Evolutionary conservation across 2,329 filamentous ascomycete species (phyloP), one percentile per base, ranked within the genome.

Genomic region (Parafenestella ontariensis): DNA sequence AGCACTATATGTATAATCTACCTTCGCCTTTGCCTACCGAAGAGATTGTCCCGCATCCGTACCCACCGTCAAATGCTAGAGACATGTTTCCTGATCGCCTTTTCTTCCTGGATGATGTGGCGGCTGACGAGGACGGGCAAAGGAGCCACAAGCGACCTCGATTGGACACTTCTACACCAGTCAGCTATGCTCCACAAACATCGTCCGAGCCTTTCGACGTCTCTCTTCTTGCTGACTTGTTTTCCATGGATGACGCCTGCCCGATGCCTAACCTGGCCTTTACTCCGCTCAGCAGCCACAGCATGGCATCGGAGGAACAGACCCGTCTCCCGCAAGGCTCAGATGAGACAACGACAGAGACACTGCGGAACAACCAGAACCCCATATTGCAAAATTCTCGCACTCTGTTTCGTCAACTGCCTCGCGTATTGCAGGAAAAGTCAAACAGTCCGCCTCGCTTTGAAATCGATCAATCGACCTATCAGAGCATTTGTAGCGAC

Each of bases 401-500:
- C 18, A 18, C 15, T 15, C 33, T 48, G 21, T 48, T 48, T 29
- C 34, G 36, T 18, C 33, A 39, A 33, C 15, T 48, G 34, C 46
- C 46, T 18, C 33, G 23, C 6, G 24, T 48, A 9, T 34, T 48
- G 15, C 33, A 48, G 21, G 46, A 48, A 13, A 39, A 48, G 15
- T 26, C 46, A 20, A 20, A 29, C 8, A 23, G 26, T 43, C 28
- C 34, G 23, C 37, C 23, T 43, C 45, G 45, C n/a, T 26, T 52
- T n/a, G 24, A 26, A 13, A 17, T 57, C 15, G 34, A 45, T 29
- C 15, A 29, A 33, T 23, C 24, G 6, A 21, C n/a, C n/a, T 45
- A 28, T n/a, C 46, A 56, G 15, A 45, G 46, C 5, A 29, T 45
- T 1, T 49, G 59, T 13, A 40, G 31, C 17, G 53, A 53, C 20